Evolutionary conservation across 345 rosid species (phyloP).

Genomic region (Physaria fendleri): DNA sequence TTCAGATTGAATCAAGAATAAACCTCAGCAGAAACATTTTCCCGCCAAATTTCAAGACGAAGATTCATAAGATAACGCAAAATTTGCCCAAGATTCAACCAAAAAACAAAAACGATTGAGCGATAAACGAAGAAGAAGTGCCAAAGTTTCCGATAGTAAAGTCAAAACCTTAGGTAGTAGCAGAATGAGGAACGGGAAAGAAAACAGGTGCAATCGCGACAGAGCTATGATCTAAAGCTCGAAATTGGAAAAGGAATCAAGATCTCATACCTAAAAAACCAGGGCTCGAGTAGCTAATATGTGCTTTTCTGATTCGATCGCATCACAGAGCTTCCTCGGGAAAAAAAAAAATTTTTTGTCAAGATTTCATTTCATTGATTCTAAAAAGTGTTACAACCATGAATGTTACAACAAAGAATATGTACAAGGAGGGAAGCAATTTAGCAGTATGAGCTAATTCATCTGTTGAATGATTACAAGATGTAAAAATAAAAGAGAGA

Average conservation of each 20-base stretch:
- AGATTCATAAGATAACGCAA: background rate
- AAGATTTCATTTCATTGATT: too few relatives aligned
- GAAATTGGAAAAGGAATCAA: background rate
- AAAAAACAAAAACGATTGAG: background rate
- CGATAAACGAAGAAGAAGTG: background rate
- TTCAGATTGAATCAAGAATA: background rate
- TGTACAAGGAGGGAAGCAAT: too few relatives aligned
- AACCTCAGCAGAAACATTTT: background rate
- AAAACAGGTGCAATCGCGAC: slow-evolving; percentile 3
- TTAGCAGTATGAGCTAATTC: too few relatives aligned
- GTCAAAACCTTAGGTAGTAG: background rate
- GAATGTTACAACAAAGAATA: too few relatives aligned
- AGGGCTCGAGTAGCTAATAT: background rate
- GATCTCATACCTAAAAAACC: background rate
- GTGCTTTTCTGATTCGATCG: background rate
- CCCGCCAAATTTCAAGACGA: slow-evolving; percentile 19
- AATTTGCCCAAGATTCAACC: background rate
- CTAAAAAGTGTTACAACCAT: too few relatives aligned
- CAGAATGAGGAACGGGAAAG: background rate
- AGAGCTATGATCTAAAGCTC: background rate
- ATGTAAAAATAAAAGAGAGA: too few relatives aligned
- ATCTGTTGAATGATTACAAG: too few relatives aligned
- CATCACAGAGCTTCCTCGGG: background rate
- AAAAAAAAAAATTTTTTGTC: too few relatives aligned
- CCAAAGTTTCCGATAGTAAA: background rate